Conservation (phyloP, 225 moss, liverwort and hornwort species). For the Neckera pumila region DNA sequence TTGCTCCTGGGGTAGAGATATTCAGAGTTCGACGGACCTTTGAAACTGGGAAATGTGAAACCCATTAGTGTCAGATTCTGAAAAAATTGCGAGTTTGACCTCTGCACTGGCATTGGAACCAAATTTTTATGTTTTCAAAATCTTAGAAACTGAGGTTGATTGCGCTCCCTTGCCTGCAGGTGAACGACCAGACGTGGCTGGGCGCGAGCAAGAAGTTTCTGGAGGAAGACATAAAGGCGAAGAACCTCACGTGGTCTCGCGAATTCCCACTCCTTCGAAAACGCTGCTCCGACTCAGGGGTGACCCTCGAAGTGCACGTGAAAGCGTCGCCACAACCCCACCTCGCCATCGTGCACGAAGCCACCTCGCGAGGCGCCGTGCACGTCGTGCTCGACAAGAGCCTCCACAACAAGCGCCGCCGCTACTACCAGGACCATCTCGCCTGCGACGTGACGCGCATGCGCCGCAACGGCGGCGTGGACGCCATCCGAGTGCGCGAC, state of each 20-base stretch:
- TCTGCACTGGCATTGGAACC: neutral
- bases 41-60: neutral
- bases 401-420: constrained; percentile 22
- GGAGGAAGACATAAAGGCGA: neutral
- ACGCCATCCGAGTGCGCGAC: constrained; percentile 1
- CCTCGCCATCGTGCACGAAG: constrained; percentile 16
- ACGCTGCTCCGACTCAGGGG: constrained; percentile 2
- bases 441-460: constrained; percentile 35
- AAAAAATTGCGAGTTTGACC: neutral
- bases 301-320: constrained; percentile 13
- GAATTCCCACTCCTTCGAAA: constrained; percentile 1
- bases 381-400: constrained; percentile 47
- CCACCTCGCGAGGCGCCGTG: neutral
- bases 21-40: neutral
- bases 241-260: neutral
- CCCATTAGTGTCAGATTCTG: neutral
- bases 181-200: constrained; percentile 34
- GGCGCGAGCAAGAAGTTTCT: constrained; percentile 19
- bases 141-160: neutral
- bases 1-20: neutral
- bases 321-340: constrained; percentile 2
- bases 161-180: neutral
- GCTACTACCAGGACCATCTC: constrained; percentile 24
- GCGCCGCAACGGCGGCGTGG: constrained; percentile 36
- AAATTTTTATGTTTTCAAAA: no score